Conservation (phyloP, 352 stramenopile genomes). For the Phytophthora idaei region DNA sequence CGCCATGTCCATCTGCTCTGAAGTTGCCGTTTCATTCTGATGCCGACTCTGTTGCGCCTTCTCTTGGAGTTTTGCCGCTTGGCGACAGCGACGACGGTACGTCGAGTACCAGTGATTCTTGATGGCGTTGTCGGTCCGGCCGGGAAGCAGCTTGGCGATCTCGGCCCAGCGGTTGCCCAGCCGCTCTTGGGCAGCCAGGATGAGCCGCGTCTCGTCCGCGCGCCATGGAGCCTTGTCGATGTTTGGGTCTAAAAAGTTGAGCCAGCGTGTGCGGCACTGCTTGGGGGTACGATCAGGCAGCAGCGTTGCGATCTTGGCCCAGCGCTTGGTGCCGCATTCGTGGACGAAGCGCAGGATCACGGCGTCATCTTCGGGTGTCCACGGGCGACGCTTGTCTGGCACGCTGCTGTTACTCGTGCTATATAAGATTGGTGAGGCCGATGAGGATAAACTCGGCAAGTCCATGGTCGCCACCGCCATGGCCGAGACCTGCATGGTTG, state of each 20-base stretch:
- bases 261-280: slow-evolving; percentile 96
- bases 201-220: slow-evolving; percentile 89
- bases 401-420: not conserved
- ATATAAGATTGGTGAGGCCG: slow-evolving; percentile 3
- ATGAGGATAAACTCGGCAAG: slow-evolving; percentile 1
- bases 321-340: slow-evolving; percentile 84
- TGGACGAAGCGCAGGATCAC: slow-evolving; percentile 77
- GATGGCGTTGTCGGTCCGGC: slow-evolving; percentile 88
- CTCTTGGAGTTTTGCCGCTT: slow-evolving; percentile 52
- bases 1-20: not conserved
- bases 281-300: slow-evolving; percentile 95
- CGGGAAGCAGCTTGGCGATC: slow-evolving; percentile 97
- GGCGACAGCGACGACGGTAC: slow-evolving; percentile 57
- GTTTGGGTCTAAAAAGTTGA: slow-evolving; percentile 94
- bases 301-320: slow-evolving; percentile 93
- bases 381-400: slow-evolving; percentile 58
- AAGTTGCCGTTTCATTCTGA: slow-evolving; percentile 5
- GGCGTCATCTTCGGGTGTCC: slow-evolving; percentile 65
- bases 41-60: slow-evolving; percentile 11
- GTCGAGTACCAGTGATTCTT: slow-evolving; percentile 91
- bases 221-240: slow-evolving; percentile 95
- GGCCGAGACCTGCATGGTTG: slow-evolving; percentile 7
- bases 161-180: slow-evolving; percentile 97
- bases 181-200: slow-evolving; percentile 66
- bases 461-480: not conserved